phyloP scores from a whole-genome alignment of 768 basidiomycete species.

The Russula brevipes region DNA sequence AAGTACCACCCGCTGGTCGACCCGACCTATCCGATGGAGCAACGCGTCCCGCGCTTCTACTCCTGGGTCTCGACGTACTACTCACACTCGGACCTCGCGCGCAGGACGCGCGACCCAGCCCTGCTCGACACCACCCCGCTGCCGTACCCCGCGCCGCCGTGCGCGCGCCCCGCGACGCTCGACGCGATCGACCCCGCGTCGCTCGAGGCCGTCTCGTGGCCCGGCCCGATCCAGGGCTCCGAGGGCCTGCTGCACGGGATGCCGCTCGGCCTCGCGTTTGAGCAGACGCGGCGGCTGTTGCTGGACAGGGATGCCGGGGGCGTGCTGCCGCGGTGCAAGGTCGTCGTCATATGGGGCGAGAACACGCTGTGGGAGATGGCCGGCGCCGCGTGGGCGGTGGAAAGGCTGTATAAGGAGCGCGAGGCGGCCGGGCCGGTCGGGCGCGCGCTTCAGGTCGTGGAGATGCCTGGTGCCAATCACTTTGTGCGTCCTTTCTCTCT shows the following conservation, averaged over 20 bases:
- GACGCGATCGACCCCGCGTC: constrained; percentile 16
- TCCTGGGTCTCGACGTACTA: constrained; percentile 25
- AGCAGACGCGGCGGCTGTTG: constrained; percentile 16
- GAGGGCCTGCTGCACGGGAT: constrained; percentile 19
- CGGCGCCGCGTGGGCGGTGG: constrained; percentile 21
- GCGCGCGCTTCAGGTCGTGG: constrained; percentile 18
- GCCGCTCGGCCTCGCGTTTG: constrained; percentile 14
- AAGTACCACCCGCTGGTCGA: constrained; percentile 22
- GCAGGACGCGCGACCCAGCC: constrained; percentile 4
- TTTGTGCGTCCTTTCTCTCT: constrained; percentile 12
- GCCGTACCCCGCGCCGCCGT: constrained; percentile 7
- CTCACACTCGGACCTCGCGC: constrained; percentile 15
- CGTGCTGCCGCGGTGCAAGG: constrained; percentile 22
- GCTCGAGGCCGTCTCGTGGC: constrained; percentile 20
- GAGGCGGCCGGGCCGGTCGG: constrained; percentile 8
- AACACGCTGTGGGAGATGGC: constrained; percentile 22
- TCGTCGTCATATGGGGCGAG: constrained; percentile 21
- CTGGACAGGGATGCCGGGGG: constrained; percentile 7
- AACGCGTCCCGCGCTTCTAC: constrained; percentile 23
- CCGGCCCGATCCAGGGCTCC: constrained; percentile 18
- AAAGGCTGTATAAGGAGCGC: constrained; percentile 17
- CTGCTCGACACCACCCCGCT: constrained; percentile 18
- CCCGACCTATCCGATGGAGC: constrained; percentile 4
- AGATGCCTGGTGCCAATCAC: constrained; percentile 23
- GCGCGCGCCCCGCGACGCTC: constrained; percentile 17